A percentile compares a stretch with the other conserved stretches of the same genome.
These are phyloP conservation scores for Parathielavia appendiculata DNA, from an alignment of 495 filamentous ascomycete genomes.

Conservation along the genomic window DNA sequence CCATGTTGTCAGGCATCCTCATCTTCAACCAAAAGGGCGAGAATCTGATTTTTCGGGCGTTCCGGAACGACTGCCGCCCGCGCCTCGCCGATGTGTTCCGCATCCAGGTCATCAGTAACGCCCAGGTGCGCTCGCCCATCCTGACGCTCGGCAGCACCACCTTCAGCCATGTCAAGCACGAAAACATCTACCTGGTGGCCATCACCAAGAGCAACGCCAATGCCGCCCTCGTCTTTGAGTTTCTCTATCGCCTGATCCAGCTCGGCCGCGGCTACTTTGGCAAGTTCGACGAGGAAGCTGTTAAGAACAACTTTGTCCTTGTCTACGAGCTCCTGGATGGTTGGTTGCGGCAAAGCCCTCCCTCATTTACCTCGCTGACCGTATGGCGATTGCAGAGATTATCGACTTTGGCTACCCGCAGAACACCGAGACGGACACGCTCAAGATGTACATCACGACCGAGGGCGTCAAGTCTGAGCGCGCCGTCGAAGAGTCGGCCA, in stretches of 20 bases:
- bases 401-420: constrained; percentile 99
- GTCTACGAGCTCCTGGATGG: constrained; percentile 98
- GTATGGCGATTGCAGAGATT: constrained; percentile 61
- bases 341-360: constrained; percentile 42
- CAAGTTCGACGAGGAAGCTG: constrained; percentile 98
- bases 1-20: constrained; percentile 91
- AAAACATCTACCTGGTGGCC: constrained; percentile 98
- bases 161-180: constrained; percentile 98
- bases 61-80: constrained; percentile 94
- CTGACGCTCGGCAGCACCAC: constrained; percentile 96
- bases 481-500: constrained; percentile 84
- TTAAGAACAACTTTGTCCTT: constrained; percentile 99
- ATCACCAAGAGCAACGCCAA: constrained; percentile 99
- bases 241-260: constrained; percentile 85
- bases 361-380: background rate
- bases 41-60: constrained; percentile 98
- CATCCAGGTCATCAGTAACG: constrained; percentile 99
- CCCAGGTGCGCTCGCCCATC: constrained; percentile 95
- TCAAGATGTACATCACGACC: constrained; percentile 99
- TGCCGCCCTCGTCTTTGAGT: constrained; percentile 97
- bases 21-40: constrained; percentile 99
- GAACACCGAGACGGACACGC: constrained; percentile 96
- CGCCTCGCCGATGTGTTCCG: constrained; percentile 98
- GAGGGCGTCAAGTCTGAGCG: constrained; percentile 97
- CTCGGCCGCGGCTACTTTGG: constrained; percentile 96